Percentiles rank a stretch among this genome's conserved stretches.
Conservation (phyloP, 805 yeast genomes). For the Kodamaea sagamina region DNA sequence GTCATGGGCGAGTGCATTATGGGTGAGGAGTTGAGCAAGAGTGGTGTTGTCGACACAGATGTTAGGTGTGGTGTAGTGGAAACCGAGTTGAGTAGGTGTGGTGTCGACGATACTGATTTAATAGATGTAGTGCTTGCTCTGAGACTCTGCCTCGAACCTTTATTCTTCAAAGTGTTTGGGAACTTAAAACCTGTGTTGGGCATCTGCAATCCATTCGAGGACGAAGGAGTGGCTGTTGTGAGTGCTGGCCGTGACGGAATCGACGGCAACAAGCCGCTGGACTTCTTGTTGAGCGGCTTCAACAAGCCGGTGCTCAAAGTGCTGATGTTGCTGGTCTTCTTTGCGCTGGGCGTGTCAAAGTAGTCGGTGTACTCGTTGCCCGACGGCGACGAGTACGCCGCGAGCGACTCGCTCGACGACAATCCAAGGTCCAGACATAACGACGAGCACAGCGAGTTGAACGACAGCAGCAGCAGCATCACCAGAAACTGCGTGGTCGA, state of each 20-base stretch:
- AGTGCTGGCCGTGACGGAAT: conserved; percentile 2
- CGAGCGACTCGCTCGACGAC: conserved; percentile 33
- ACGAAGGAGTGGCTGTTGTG: conserved; percentile 3
- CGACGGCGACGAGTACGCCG: conserved; percentile 27
- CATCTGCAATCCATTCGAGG: conserved; percentile 1
- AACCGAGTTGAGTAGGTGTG: conserved; percentile 19
- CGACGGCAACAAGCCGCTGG: conserved; percentile 12
- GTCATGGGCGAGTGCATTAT: conserved; percentile 39
- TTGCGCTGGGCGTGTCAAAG: conserved; percentile 21
- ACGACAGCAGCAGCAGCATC: conserved; percentile 13
- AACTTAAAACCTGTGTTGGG: conserved; percentile 15
- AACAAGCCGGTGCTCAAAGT: conserved; percentile 11
- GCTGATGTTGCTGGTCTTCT: conserved; percentile 9
- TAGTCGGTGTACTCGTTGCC: conserved; percentile 27
- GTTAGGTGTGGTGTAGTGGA: too few species aligned
- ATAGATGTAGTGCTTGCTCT: conserved; percentile 12
- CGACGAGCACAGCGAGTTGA: conserved; percentile 34
- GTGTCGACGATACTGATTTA: conserved; percentile 12
- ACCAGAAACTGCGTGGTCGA: conserved; percentile 8
- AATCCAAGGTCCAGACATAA: conserved; percentile 28
- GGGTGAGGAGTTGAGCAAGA: conserved; percentile 28
- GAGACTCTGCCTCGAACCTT: conserved; percentile 17
- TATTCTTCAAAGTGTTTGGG: conserved; percentile 15
- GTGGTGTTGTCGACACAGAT: conserved; percentile 13
- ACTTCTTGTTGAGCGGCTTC: conserved; percentile 14